Evolutionary conservation across 2,329 filamentous ascomycete species (phyloP), one percentile per base, ranked within the genome.

Genomic region (Aureobasidium musti): DNA sequence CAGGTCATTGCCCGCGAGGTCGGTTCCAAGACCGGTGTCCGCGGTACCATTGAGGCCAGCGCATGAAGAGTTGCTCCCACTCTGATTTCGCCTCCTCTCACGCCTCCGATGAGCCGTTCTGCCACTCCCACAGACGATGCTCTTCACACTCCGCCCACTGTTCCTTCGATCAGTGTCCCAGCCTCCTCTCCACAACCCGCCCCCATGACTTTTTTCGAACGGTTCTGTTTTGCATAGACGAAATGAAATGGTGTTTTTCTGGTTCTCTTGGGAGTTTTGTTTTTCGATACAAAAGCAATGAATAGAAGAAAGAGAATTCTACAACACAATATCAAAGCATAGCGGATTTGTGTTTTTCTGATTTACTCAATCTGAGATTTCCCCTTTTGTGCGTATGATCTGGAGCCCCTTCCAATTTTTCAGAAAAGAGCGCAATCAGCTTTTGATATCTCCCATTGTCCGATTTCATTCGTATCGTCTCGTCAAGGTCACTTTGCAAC

Each of bases 1-100:
- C 91, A 90, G 59, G 84, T 97, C 71, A 91, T 93, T 49, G 88
- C 89, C 66, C 85, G 94, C 70, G 92, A 96, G 78, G 89, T 97
- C 57, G 93, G 94, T 70, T 90, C 87, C 68, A 94, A 96, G 83
- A 90, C 90, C 50, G 93, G 92, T 71, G 87, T 95, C 68, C 83
- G 92, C 72, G 91, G 91, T 56, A 77, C 74, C 63, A 75, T 86
- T 56, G 82, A 83, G 63, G 72, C 71, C 33, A 71, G 65, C 50
- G 63, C 63, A 57, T 65, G 53, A 59, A 59, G 37, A 57, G 35
- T 65, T 35, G 3, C 23, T 45, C 39, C 8, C 57, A 17, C 23
- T 41, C 17, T 28, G 1, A 35, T 26, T 23, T 21, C 59, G 30
- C 59, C 33, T 28, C 57, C 57, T 61, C 57, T 49, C 8, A 49